Evolutionary conservation across 495 filamentous ascomycete species (phyloP), one percentile per base, ranked within the genome.

Genomic region (Delitschia confertaspora): DNA sequence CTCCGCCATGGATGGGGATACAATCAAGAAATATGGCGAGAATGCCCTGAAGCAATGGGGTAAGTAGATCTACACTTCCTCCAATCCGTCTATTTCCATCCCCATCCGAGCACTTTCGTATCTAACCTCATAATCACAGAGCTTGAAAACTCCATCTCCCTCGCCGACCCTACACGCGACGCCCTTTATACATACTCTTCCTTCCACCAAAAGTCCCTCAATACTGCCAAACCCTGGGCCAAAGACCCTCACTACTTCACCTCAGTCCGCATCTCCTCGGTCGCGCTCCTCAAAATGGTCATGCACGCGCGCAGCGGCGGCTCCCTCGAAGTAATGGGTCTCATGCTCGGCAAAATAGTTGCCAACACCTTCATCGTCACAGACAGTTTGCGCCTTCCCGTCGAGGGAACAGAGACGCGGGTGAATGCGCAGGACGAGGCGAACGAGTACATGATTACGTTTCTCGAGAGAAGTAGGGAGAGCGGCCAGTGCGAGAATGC

Each of bases 231-330:
- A 21, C 88, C 93, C 26, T 96, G 93, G 91, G 62, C 64, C 42
- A 72, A 69, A n/a, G 76, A 95, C 61, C 83, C 82, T 0, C 70
- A 86, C 61, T 79, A 95, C 70, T 99, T 95, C 78, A 88, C 91
- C 60, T 71, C 80, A 26, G 83, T 96, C 18, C 86, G 88, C 52
- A 88, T 99, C 63, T 89, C 85, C 29, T 85, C 93, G 27, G 79
- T 93, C 17, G 93, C 93, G 4, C 76, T 99, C 9, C 72, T 96
- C 50, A 99, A 99, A 67, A 99, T 99, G 93, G 86, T 93, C 44
- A 96, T 95, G 86, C 93, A 99, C 62, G 93, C 93, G 1, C 83
- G 93, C 16, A 85, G 83, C 0, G 93, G 93, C 36, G 89, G 91
- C 13, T 78, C 78, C 1, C 72, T 96, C 43, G 93, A 99, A 64